Base-by-base conservation (phyloP, 169 alveolate genomes). In the Cryptosporidium sp. region DNA sequence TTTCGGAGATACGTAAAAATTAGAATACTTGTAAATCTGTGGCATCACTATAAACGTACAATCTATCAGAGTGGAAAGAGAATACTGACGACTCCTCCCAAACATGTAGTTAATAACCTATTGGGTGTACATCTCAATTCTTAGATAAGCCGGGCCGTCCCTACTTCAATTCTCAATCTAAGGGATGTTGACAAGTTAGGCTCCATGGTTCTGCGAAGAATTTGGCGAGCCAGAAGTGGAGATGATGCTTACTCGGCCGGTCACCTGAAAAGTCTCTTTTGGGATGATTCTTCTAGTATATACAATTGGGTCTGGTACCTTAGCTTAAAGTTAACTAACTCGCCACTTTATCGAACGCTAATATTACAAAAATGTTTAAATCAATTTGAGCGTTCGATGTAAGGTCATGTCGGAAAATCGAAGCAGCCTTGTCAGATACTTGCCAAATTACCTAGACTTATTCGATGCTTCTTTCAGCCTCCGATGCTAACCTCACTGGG, bases 1-100 rank as follows among this genome's bases (percentile, higher is more conserved):
- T 14, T 35, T 37, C 31, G 16, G 29, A 37, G 71, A 65, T 65
- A 65, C 71, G 71, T 65, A 14, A 65, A 65, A 33, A 65, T 65
- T 65, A 65, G 71, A 65, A 65, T 35, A 65, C 71, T 65, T 65
- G 71, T 65, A 65, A 33, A 65, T 65, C 51, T 14, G 52, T 35
- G 71, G 37, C 48, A 33, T 65, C 43, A 65, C 71, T 65, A 65
- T 65, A 65, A 65, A 37, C 33, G 21, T 65, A 39, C 48, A 65
- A 65, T 65, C 50, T 65, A 29, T 21, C 71, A 37, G 50, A n/a
- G 14, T 14, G 50, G 52, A 18, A 65, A 12, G 55, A 48, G 71
- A 65, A 65, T 65, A 18, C 71, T 37, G 8, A 65, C 71, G 23
- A 65, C 71, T 65, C 71, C 71, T 35, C 29, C 43, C 67, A 65